Base-by-base conservation (phyloP, 345 rosid species). In the Salix viminalis region DNA sequence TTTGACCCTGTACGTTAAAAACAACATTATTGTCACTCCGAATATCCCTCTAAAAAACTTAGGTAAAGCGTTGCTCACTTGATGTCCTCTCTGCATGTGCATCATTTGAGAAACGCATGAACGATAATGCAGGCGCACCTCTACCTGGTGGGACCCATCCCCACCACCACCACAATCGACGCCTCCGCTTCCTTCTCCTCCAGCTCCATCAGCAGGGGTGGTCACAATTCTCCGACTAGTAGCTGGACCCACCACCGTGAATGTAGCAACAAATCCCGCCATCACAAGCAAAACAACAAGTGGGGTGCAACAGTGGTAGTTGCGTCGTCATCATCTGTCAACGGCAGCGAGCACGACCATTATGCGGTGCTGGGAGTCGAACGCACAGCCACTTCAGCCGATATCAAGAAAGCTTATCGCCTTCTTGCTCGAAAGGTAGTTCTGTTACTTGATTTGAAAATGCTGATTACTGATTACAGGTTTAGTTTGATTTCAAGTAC, bases 341-440 rank as follows among this genome's bases (percentile, higher is more conserved):
- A 61, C 77, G 83, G 52, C 52, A 15, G 89, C 41, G 90, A 83
- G 74, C 85, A 81, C 81, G 88, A 89, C 83, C 94, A 92, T 69
- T 92, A 92, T 75, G 82, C 84, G n/a, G 91, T 91, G 61, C 82
- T 94, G 48, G 93, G 97, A 19, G 46, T 94, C 78, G 26, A 84
- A 2, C 86, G 84, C 34, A 75, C 72, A 83, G 91, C 97, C 67
- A 80, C 95, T 42, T 65, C 85, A 21, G 86, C 83, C 16, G 97
- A 92, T 77, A 88, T 94, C 71, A 92, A 92, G 75, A 85, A 78
- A 76, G 97, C 97, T 80, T 94, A 89, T 85, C 98, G 95, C 56
- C 84, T 90, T 48, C 96, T 94, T 44, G 97, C 98, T 62, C 94
- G 91, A 68, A 91, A 90, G 97, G 97, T 92, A 15, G 14, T 46